phyloP scores from a whole-genome alignment of 495 filamentous ascomycete species.

The Symbiotaphrina buchneri region DNA sequence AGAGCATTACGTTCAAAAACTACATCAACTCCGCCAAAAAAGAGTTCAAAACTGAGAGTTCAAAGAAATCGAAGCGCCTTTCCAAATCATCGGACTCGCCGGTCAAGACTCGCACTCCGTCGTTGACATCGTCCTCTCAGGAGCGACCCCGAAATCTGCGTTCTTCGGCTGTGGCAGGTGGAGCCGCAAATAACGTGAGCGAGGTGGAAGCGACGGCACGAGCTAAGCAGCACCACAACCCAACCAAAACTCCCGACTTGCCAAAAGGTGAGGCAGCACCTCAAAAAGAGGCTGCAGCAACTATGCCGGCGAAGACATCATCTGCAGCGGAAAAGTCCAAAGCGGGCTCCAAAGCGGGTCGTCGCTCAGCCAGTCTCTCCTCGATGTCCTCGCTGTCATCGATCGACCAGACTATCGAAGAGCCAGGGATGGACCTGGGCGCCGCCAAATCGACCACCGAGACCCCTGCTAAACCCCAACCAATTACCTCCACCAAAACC shows the following conservation, averaged over 20 bases:
- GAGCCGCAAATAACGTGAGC: conserved; percentile 4
- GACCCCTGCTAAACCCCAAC: conserved; percentile 5
- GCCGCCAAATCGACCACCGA: conserved; percentile 4
- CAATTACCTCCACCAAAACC: conserved; percentile 6
- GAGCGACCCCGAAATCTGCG: neutral
- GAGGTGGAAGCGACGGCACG: conserved; percentile 4
- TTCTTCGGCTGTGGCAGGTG: conserved; percentile 3
- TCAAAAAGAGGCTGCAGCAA: conserved; percentile 3
- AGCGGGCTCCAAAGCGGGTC: too few relatives aligned
- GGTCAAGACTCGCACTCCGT: too few relatives aligned
- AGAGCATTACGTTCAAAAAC: conserved; percentile 16
- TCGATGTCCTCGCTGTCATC: conserved; percentile 20
- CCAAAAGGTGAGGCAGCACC: conserved; percentile 2
- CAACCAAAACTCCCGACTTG: conserved; percentile 1
- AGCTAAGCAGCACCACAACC: too few relatives aligned
- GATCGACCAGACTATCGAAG: too few relatives aligned
- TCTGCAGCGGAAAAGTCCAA: too few relatives aligned
- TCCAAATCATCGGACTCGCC: conserved; percentile 5
- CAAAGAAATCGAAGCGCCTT: conserved; percentile 5
- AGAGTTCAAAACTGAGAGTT: conserved; percentile 7
- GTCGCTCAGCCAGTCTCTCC: conserved; percentile 18
- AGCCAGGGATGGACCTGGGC: conserved; percentile 4
- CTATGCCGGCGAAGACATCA: conserved; percentile 4
- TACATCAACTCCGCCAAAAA: conserved; percentile 17
- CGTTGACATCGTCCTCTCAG: too few relatives aligned